Conservation (phyloP, 768 basidiomycete genomes). For the Omphalotus guepiniiformis region DNA sequence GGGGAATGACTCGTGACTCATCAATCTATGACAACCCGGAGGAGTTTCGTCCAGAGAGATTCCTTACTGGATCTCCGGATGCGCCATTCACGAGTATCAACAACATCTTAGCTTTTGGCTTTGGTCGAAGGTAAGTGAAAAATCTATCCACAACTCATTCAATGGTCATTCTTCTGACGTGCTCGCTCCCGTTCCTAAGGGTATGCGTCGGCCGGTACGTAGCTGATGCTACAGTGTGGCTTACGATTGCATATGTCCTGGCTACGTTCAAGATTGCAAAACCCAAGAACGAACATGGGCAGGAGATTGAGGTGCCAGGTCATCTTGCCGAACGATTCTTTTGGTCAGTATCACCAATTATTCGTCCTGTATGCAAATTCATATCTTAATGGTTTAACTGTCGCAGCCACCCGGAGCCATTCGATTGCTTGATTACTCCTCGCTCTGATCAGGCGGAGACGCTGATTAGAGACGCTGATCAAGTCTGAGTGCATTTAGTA, state of each 20-base stretch:
- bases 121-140: slow-evolving; percentile 1
- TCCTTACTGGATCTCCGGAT: slow-evolving; percentile 9
- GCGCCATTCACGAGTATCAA: not conserved
- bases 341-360: not conserved
- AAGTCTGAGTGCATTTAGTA: too few species aligned
- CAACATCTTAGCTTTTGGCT: not conserved
- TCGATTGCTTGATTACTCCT: not conserved
- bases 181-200: not conserved
- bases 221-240: slow-evolving; percentile 2
- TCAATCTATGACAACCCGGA: slow-evolving; percentile 20
- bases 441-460: not conserved
- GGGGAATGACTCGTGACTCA: slow-evolving; percentile 23
- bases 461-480: too few species aligned
- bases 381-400: too few species aligned
- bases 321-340: not conserved
- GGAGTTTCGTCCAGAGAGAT: slow-evolving; percentile 16
- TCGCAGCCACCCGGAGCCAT: slow-evolving; percentile 6
- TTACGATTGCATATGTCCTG: slow-evolving; percentile 3
- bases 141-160: too few species aligned
- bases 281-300: not conserved
- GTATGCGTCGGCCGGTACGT: slow-evolving; percentile 3
- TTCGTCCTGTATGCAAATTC: too few species aligned
- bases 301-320: slow-evolving; percentile 5
- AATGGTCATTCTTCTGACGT: not conserved
- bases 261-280: slow-evolving; percentile 3